A percentile compares a stretch with the other conserved stretches of the same genome.
phyloP scores from a whole-genome alignment of 2,329 filamentous ascomycete genomes.

The Colletotrichum orchidophilum region DNA sequence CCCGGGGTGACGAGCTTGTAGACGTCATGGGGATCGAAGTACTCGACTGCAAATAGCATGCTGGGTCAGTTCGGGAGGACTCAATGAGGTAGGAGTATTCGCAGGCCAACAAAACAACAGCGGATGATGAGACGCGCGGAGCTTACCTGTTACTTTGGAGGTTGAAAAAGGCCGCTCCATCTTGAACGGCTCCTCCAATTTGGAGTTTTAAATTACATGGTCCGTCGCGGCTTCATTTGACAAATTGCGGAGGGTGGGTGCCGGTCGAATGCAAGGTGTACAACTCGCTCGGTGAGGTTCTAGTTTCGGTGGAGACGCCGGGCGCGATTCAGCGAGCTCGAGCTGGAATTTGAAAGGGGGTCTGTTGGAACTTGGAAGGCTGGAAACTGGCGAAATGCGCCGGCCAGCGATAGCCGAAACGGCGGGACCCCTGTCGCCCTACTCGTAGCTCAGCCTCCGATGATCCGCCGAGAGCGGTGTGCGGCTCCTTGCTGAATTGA shows the following conservation, averaged over 20 bases:
- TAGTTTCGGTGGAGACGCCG: conserved; percentile 19
- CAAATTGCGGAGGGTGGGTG: conserved; percentile 1
- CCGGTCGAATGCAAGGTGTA: not conserved
- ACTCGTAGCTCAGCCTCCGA: conserved; percentile 5
- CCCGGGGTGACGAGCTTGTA: conserved; percentile 84
- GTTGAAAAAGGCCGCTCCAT: conserved; percentile 76
- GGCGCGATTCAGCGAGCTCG: not conserved
- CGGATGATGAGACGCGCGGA: not conserved
- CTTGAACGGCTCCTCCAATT: conserved; percentile 45
- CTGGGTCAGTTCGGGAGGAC: conserved; percentile 1
- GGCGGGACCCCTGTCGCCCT: not conserved
- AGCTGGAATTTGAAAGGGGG: not conserved
- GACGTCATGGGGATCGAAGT: conserved; percentile 90
- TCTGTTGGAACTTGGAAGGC: not conserved
- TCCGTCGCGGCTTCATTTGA: not conserved
- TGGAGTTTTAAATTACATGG: conserved; percentile 23
- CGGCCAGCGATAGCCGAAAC: conserved; percentile 4
- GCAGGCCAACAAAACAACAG: not conserved
- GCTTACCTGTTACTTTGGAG: conserved; percentile 79
- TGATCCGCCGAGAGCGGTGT: conserved; percentile 24
- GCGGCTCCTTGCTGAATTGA: not conserved
- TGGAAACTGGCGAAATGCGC: not conserved
- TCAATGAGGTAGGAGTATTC: not conserved
- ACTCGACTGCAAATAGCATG: conserved; percentile 75
- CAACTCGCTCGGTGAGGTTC: conserved; percentile 4